phyloP scores from a whole-genome alignment of 1,284 basidiomycete genomes.

The Ustilago curta region DNA sequence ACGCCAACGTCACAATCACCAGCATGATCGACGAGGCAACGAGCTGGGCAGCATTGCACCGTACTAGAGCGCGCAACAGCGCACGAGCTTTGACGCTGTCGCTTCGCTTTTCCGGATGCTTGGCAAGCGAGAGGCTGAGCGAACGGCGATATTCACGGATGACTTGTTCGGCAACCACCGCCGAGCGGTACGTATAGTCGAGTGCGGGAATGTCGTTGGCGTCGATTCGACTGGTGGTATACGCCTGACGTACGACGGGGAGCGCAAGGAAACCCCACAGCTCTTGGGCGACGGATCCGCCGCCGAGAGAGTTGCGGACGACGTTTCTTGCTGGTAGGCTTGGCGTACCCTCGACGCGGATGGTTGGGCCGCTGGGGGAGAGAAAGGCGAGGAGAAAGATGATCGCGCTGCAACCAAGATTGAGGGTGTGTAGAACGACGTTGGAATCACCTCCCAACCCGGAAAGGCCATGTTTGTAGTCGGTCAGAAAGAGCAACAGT shows the following conservation, averaged over 20 bases:
- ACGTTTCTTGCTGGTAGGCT: background rate
- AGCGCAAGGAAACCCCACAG: conserved; percentile 23
- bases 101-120: background rate
- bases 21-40: conserved; percentile 3
- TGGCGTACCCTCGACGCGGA: conserved; percentile 11
- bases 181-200: conserved; percentile 24
- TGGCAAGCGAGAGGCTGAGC: conserved; percentile 13
- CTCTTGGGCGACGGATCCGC: conserved; percentile 23
- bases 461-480: conserved; percentile 13
- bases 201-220: conserved; percentile 30
- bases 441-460: conserved; percentile 6
- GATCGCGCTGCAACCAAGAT: background rate
- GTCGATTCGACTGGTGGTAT: conserved; percentile 6
- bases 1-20: conserved; percentile 27
- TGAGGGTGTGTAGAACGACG: conserved; percentile 7
- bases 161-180: conserved; percentile 25
- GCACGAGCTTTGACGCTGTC: conserved; percentile 15
- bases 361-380: conserved; percentile 14
- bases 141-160: conserved; percentile 24
- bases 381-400: conserved; percentile 14
- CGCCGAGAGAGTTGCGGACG: conserved; percentile 15
- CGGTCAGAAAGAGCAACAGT: conserved; percentile 19
- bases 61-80: conserved; percentile 18
- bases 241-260: conserved; percentile 17
- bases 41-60: conserved; percentile 20